Conservation (phyloP, 768 basidiomycete species). For the Kockovaella imperatae region DNA sequence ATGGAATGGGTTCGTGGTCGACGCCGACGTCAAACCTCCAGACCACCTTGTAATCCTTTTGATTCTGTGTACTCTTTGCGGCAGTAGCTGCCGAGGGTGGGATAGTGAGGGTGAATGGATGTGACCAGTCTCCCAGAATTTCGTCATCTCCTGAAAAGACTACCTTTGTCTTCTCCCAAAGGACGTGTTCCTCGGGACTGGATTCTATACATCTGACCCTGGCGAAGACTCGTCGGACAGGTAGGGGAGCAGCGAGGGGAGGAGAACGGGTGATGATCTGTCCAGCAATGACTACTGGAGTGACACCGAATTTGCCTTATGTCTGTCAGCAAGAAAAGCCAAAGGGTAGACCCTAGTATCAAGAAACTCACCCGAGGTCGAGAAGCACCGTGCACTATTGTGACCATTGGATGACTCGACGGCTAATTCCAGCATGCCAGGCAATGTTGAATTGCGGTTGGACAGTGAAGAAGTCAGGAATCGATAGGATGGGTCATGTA, state of each 20-base stretch:
- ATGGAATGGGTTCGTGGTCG: slow-evolving; percentile 34
- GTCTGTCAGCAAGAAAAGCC: background rate
- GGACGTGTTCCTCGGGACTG: slow-evolving; percentile 7
- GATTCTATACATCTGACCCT: slow-evolving; percentile 21
- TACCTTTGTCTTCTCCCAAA: slow-evolving; percentile 27
- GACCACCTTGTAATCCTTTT: slow-evolving; percentile 25
- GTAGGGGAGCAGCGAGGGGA: slow-evolving; percentile 17
- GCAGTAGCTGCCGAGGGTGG: slow-evolving; percentile 11
- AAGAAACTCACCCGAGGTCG: background rate
- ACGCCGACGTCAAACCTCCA: slow-evolving; percentile 30
- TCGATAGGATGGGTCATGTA: too few relatives aligned
- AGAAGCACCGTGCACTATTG: background rate
- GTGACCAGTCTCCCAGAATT: slow-evolving; percentile 25
- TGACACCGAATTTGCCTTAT: slow-evolving; percentile 31
- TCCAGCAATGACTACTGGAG: slow-evolving; percentile 23
- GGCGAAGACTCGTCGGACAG: slow-evolving; percentile 15
- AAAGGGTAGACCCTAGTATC: background rate
- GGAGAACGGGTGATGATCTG: slow-evolving; percentile 19
- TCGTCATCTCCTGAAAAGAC: slow-evolving; percentile 10
- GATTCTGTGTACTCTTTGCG: slow-evolving; percentile 16
- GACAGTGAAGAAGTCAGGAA: too few relatives aligned
- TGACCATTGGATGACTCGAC: background rate
- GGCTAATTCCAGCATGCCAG: background rate
- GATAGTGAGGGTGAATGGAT: slow-evolving; percentile 19
- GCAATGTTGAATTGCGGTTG: too few relatives aligned